These are phyloP conservation scores for Trametes cinnabarina DNA, from an alignment of 768 basidiomycete genomes.

Conservation along the genomic window DNA sequence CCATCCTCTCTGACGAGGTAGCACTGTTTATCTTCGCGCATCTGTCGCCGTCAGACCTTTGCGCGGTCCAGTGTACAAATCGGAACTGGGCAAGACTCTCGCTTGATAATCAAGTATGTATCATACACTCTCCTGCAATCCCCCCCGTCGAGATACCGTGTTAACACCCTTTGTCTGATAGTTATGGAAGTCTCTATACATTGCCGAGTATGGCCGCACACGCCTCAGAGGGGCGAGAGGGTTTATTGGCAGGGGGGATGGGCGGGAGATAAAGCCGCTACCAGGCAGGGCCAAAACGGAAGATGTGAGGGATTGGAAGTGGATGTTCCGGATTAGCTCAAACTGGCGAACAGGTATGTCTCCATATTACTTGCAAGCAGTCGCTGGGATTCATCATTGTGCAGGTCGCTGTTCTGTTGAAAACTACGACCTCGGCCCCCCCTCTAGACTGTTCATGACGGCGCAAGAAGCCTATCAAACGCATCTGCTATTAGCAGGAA, in stretches of 20 bases:
- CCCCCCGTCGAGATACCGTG: not conserved
- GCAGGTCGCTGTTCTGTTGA: conserved; percentile 63
- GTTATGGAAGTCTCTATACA: conserved; percentile 70
- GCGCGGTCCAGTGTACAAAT: conserved; percentile 58
- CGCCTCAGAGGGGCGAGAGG: conserved; percentile 69
- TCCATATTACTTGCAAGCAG: conserved; percentile 7
- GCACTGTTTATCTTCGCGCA: conserved; percentile 71
- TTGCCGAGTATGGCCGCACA: conserved; percentile 61
- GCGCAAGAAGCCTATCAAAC: conserved; percentile 18
- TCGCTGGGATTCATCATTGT: no score
- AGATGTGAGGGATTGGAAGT: conserved; percentile 68
- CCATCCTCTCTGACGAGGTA: conserved; percentile 71
- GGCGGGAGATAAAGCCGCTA: conserved; percentile 55
- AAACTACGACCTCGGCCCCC: not conserved
- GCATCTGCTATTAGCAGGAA: conserved; percentile 59
- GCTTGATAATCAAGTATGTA: conserved; percentile 60
- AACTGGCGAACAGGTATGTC: conserved; percentile 76
- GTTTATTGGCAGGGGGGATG: conserved; percentile 53
- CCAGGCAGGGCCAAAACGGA: conserved; percentile 48
- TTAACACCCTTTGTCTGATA: conserved; percentile 27
- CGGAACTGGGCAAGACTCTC: conserved; percentile 67
- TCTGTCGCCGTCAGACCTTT: conserved; percentile 66
- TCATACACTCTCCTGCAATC: not conserved
- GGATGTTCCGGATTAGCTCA: conserved; percentile 82
- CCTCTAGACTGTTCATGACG: not conserved